Evolutionary conservation across 2,329 filamentous ascomycete species (phyloP).

Genomic region (Emergomyces africanus): DNA sequence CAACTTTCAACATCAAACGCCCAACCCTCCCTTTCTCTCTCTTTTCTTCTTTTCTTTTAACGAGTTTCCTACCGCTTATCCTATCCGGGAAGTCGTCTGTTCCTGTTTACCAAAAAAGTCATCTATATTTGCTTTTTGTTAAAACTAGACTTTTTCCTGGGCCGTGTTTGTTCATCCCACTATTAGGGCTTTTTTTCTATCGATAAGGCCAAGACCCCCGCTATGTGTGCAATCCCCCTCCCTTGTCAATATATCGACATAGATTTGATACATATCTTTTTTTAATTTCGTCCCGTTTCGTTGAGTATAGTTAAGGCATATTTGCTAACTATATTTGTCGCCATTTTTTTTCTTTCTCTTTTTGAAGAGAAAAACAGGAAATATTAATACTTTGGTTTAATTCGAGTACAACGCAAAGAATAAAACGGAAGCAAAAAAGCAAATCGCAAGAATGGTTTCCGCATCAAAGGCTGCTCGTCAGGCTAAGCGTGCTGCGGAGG

Average conservation of each 20-base stretch:
- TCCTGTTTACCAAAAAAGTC: slow-evolving; percentile 3
- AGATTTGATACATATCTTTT: slow-evolving; percentile 10
- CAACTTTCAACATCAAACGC: neutral
- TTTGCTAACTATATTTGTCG: neutral
- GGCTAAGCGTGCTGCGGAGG: slow-evolving; percentile 54
- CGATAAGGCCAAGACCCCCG: slow-evolving; percentile 27
- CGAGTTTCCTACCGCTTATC: slow-evolving; percentile 8
- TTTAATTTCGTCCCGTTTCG: slow-evolving; percentile 4
- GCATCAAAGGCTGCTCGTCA: slow-evolving; percentile 56
- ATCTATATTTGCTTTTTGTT: slow-evolving; percentile 4
- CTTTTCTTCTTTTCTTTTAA: slow-evolving; percentile 5
- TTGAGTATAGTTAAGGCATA: neutral
- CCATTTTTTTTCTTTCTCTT: slow-evolving; percentile 8
- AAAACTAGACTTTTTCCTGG: slow-evolving; percentile 2
- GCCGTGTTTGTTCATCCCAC: slow-evolving; percentile 7
- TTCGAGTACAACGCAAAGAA: neutral
- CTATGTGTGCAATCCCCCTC: slow-evolving; percentile 13
- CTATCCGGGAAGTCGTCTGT: neutral
- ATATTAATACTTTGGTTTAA: slow-evolving; percentile 1
- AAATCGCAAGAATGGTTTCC: slow-evolving; percentile 44
- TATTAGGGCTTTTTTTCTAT: slow-evolving; percentile 20
- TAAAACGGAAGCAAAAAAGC: neutral
- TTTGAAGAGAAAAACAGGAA: slow-evolving; percentile 6
- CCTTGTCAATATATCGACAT: slow-evolving; percentile 8
- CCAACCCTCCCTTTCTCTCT: neutral